Evolutionary conservation across 2,329 filamentous ascomycete species (phyloP), one percentile per base, ranked within the genome.

Genomic region (Scortechinia acanthostroma): DNA sequence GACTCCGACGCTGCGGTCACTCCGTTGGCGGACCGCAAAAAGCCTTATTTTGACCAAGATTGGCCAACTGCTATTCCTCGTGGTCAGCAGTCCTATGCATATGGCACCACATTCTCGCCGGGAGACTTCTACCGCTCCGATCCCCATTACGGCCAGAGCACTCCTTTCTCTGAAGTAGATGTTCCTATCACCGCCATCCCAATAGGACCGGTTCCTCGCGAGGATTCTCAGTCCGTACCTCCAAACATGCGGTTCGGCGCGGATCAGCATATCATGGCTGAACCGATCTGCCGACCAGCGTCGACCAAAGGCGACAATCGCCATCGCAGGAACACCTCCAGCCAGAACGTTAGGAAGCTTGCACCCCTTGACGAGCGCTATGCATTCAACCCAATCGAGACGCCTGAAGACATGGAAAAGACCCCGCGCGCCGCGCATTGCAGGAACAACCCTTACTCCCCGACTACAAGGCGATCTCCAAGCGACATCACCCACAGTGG

Each of bases 111-210:
- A 10, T 10, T 6, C 17, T 40, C 35, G 17, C 35, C 35, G 14
- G 35, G 10, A 19, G 35, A 40, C 35, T 40, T 13, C 17, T 40
- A 40, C 17, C 35, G 35, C 10, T 6, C 10, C 20, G 35, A 40
- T 40, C 35, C 35, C 6, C 17, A 40, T 19, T 40, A 40, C 35
- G 17, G 35, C 6, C 35, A 40, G 20, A 17, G 6, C 10, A 40
- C 35, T 40, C 35, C 35, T 6, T 40, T 40, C 17, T 40, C 35
- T 6, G 35, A 40, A 17, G 35, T 40, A 19, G 35, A 40, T 19
- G 17, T 40, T 17, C 35, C 35, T 13, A 17, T 40, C 10, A 40
- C 35, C 6, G 10, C 35, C 6, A 17, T 19, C 17, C 35, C 35
- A 13, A 10, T 10, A 6, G 35, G 35, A 40, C 35, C 35, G 6